Evolutionary conservation across 2,329 filamentous ascomycete genomes (phyloP), one percentile per base, ranked within the genome.

Genomic region (Xylariaceae sp.): DNA sequence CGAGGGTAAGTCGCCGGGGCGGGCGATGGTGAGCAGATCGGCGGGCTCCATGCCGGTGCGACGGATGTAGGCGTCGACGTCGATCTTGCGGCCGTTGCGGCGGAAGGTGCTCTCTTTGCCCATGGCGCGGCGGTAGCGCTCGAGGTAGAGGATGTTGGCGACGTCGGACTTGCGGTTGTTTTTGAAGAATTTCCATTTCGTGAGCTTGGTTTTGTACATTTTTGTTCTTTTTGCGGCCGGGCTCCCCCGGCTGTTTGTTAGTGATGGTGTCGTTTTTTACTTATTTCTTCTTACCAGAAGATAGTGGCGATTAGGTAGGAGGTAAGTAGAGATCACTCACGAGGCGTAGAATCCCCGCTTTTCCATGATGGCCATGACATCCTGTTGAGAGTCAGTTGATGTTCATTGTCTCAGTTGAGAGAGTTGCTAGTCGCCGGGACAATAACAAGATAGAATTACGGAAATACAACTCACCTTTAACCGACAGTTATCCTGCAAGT

Each of bases 141-240:
- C 65, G 30, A 68, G 45, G 35, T 65, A 65, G 39, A 71, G 61
- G 4, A 71, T 58, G 45, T 69, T 69, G 48, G 68, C 69, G 17
- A 71, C 68, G 49, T 71, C 69, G 51, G 62, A 58, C 49, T 66
- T 66, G 48, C 69, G 68, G 56, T 71, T 71, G 57, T 71, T 71
- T 64, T 71, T 71, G 62, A 70, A 71, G 60, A 70, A 67, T 50
- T 69, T 69, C 69, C 69, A 71, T 47, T 69, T 67, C 47, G 65
- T 69, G 51, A 71, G 65, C 55, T 71, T 70, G 54, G 68, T 71
- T 65, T 71, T 71, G 59, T 71, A 71, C 68, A 70, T 70, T 61
- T 71, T 71, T 39, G 62, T 65, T 15, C 69, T 70, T 8, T 8
- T 39, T 64, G 10, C 49, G 23, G n/a, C 15, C 23, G 2, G 17